Conservation (phyloP, 345 rosid species). For the Citrus mangshanensis region DNA sequence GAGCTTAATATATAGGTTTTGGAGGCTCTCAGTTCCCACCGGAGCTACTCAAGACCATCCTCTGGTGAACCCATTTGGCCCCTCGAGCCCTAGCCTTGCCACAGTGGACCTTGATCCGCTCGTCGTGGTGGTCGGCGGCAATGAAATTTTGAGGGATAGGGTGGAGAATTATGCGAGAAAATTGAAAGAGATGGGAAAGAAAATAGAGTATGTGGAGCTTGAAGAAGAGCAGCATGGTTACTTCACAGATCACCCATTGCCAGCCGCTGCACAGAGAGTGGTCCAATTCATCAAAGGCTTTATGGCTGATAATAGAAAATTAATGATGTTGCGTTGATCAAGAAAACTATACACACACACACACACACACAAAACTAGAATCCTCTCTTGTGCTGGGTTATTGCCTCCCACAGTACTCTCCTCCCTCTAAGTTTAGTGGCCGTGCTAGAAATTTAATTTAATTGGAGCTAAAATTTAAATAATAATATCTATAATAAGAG, state of each 20-base stretch:
- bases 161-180: neutral
- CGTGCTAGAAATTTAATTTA: too few relatives aligned
- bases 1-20: neutral
- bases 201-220: neutral
- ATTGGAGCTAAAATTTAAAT: too few relatives aligned
- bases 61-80: constrained; percentile 12
- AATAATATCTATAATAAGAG: too few relatives aligned
- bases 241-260: constrained; percentile 6
- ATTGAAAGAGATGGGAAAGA: constrained; percentile 13
- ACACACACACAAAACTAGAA: too few relatives aligned
- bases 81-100: constrained; percentile 5
- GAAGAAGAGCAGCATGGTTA: constrained; percentile 12
- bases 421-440: too few relatives aligned
- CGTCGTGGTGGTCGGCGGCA: neutral
- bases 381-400: too few relatives aligned
- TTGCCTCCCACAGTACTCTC: too few relatives aligned
- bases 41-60: constrained; percentile 11
- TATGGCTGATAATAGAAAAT: neutral
- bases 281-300: constrained; percentile 1
- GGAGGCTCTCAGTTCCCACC: neutral
- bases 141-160: constrained; percentile 11
- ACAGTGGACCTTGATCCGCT: neutral
- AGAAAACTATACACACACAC: too few relatives aligned
- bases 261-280: neutral
- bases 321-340: neutral